phyloP scores from a whole-genome alignment of 1,284 basidiomycete genomes.

The Puccinia horiana region DNA sequence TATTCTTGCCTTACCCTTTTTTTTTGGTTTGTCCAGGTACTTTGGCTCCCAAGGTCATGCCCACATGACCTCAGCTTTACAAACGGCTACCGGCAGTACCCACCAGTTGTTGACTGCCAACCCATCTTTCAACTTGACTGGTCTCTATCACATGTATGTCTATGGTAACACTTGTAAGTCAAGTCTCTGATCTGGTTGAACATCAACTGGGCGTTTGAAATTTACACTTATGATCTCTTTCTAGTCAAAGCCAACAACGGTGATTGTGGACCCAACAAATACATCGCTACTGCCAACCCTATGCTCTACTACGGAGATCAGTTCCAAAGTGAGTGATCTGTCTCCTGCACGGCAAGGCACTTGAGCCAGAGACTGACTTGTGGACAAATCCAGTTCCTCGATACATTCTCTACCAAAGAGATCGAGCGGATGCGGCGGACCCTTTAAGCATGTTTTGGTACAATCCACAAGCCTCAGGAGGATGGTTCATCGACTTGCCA shows the following conservation, averaged over 20 bases:
- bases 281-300: conserved; percentile 72
- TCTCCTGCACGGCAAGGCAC: too few species aligned
- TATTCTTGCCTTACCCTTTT: not conserved
- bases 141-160: conserved; percentile 82
- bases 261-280: conserved; percentile 95
- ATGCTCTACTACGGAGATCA: conserved; percentile 72
- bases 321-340: conserved; percentile 62
- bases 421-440: conserved; percentile 80
- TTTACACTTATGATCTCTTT: not conserved
- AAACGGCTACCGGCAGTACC: conserved; percentile 81
- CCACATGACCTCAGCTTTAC: conserved; percentile 82
- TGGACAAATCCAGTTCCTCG: conserved; percentile 61
- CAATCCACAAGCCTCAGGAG: conserved; percentile 75
- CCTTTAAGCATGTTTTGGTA: conserved; percentile 99
- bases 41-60: conserved; percentile 78
- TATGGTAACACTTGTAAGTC: conserved; percentile 41
- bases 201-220: not conserved
- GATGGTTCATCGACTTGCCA: conserved; percentile 83
- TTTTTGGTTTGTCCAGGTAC: conserved; percentile 57
- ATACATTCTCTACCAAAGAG: conserved; percentile 87
- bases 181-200: not conserved
- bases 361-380: not conserved
- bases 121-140: conserved; percentile 72
- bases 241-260: conserved; percentile 44
- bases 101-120: conserved; percentile 73